These are phyloP conservation scores for Fraxinus albicans DNA, from an alignment of 305 asterid genomes.

Conservation along the genomic window DNA sequence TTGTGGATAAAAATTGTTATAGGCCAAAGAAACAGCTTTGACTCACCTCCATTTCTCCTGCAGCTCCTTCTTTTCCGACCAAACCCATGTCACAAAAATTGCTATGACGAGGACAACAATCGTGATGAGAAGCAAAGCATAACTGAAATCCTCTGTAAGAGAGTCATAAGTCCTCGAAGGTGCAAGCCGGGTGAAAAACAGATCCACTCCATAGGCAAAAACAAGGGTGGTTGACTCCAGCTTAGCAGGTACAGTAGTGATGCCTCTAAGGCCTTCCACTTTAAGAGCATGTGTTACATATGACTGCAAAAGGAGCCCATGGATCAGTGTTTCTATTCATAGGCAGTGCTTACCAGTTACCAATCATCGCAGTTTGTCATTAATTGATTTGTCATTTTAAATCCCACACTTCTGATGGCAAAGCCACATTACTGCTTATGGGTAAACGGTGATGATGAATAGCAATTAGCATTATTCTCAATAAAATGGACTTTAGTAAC, in stretches of 20 bases:
- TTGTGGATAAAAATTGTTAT: slow-evolving; percentile 1
- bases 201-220: slow-evolving; percentile 86
- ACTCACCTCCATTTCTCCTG: slow-evolving; percentile 96
- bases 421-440: background rate
- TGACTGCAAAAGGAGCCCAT: slow-evolving; percentile 53
- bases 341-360: background rate
- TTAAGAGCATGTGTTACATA: slow-evolving; percentile 81
- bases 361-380: background rate
- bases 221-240: slow-evolving; percentile 95
- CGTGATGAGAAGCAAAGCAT: slow-evolving; percentile 80
- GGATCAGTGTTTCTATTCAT: slow-evolving; percentile 3
- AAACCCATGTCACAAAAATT: slow-evolving; percentile 84
- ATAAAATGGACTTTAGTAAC: background rate
- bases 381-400: background rate
- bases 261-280: slow-evolving; percentile 91
- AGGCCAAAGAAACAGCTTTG: slow-evolving; percentile 9
- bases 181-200: slow-evolving; percentile 86
- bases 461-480: background rate
- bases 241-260: slow-evolving; percentile 75
- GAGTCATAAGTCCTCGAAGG: slow-evolving; percentile 96
- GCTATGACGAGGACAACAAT: slow-evolving; percentile 79
- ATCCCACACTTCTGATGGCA: background rate
- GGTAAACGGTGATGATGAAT: background rate
- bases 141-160: slow-evolving; percentile 95
- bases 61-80: slow-evolving; percentile 91